These are phyloP conservation scores for Coemansia sp. DNA, from an alignment of 192 early-diverging fungal genomes.

Conservation along the genomic window DNA sequence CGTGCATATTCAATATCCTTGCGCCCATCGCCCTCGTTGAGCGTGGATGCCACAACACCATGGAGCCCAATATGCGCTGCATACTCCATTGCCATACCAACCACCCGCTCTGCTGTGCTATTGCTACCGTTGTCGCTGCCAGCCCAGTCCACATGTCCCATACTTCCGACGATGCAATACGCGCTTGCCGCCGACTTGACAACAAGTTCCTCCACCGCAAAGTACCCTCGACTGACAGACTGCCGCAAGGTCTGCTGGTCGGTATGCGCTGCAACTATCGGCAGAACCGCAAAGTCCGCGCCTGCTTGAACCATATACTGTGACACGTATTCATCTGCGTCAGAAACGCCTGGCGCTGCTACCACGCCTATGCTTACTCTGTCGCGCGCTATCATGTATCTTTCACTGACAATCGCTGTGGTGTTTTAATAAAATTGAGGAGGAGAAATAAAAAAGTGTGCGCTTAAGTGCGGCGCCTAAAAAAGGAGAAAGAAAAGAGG, in stretches of 20 bases:
- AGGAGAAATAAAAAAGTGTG: background rate
- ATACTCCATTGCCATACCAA: slow-evolving; percentile 17
- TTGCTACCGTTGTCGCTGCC: background rate
- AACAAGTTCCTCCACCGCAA: slow-evolving; percentile 25
- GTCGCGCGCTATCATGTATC: slow-evolving; percentile 18
- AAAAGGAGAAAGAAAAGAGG: background rate
- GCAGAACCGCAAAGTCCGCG: slow-evolving; percentile 41
- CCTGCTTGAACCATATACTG: slow-evolving; percentile 11
- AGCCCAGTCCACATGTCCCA: background rate
- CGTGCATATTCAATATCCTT: slow-evolving; percentile 16
- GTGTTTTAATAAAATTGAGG: background rate
- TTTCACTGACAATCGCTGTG: background rate
- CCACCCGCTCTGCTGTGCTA: slow-evolving; percentile 9
- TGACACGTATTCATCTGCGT: slow-evolving; percentile 27
- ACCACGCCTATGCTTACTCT: slow-evolving; percentile 39
- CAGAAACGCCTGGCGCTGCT: slow-evolving; percentile 15
- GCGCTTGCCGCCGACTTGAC: slow-evolving; percentile 27
- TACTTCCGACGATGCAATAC: slow-evolving; percentile 38
- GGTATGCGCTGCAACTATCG: slow-evolving; percentile 6
- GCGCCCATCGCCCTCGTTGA: background rate
- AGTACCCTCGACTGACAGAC: slow-evolving; percentile 16
- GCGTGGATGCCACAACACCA: slow-evolving; percentile 25
- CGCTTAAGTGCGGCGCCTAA: background rate
- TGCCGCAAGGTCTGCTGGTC: background rate
- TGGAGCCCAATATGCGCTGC: slow-evolving; percentile 30